Evolutionary conservation across 2,329 filamentous ascomycete genomes (phyloP).

Genomic region (Pseudomassariella vexata): DNA sequence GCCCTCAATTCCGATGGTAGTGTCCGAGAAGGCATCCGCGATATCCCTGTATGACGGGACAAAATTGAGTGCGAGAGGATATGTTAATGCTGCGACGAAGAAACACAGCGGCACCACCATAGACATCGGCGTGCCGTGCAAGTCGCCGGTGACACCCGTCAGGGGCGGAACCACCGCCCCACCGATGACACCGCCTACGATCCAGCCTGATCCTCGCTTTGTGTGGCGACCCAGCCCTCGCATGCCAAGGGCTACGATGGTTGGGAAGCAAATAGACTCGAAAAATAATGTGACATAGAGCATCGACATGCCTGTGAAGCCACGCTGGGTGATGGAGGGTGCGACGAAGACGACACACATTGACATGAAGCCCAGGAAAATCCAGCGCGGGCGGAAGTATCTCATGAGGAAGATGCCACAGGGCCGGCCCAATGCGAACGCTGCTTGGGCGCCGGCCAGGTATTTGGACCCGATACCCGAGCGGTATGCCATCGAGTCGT

Average conservation of each 20-base stretch:
- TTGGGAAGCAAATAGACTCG: conserved; percentile 75
- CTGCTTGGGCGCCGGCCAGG: conserved; percentile 68
- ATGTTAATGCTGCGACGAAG: conserved; percentile 50
- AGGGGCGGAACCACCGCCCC: conserved; percentile 71
- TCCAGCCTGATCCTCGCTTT: conserved; percentile 68
- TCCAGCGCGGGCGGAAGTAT: conserved; percentile 56
- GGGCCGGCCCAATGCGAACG: conserved; percentile 69
- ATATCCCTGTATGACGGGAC: conserved; percentile 56
- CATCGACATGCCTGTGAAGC: conserved; percentile 49
- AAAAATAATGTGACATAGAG: conserved; percentile 71
- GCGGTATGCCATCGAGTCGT: conserved; percentile 20
- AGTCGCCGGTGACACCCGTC: conserved; percentile 62
- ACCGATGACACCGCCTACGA: conserved; percentile 65
- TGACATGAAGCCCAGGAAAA: conserved; percentile 62
- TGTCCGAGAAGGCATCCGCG: conserved; percentile 50
- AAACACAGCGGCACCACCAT: conserved; percentile 63
- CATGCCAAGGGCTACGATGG: conserved; percentile 73
- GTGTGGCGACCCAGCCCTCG: conserved; percentile 70
- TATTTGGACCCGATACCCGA: conserved; percentile 53
- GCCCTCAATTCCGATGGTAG: conserved; percentile 33
- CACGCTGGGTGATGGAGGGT: conserved; percentile 39
- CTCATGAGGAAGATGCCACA: conserved; percentile 62
- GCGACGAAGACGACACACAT: conserved; percentile 58
- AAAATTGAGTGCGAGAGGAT: conserved; percentile 60
- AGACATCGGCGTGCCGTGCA: conserved; percentile 50